phyloP scores from a whole-genome alignment of 2,329 filamentous ascomycete species.

The Ophiocordyceps camponoti-leonardi region DNA sequence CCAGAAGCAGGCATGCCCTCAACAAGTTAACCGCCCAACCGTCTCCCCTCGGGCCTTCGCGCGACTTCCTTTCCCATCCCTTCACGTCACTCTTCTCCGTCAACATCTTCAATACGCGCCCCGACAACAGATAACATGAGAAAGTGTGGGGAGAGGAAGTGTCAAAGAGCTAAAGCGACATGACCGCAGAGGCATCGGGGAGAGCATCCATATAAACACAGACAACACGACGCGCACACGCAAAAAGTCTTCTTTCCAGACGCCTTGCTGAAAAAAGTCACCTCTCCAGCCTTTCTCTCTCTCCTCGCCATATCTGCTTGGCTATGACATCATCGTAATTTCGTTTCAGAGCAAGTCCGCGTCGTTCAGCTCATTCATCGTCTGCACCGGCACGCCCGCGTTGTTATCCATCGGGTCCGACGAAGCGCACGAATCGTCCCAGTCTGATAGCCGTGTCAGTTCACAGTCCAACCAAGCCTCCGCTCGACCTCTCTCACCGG shows the following conservation, averaged over 20 bases:
- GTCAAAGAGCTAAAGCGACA: not conserved
- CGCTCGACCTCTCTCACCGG: slow-evolving; percentile 25
- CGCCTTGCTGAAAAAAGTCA: slow-evolving; percentile 3
- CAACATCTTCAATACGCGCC: not conserved
- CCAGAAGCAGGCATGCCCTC: too few relatives aligned
- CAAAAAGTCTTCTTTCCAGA: not conserved
- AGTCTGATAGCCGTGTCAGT: slow-evolving; percentile 21
- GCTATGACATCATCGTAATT: not conserved
- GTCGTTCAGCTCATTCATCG: slow-evolving; percentile 22
- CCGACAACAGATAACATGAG: not conserved
- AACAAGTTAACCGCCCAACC: too few relatives aligned
- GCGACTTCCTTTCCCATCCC: too few relatives aligned
- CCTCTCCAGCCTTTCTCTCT: not conserved
- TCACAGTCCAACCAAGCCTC: not conserved
- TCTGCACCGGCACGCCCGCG: slow-evolving; percentile 25
- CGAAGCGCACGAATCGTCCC: slow-evolving; percentile 36
- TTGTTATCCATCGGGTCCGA: slow-evolving; percentile 37
- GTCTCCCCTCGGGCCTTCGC: too few relatives aligned
- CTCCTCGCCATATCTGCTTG: not conserved
- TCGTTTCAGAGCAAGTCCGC: slow-evolving; percentile 9
- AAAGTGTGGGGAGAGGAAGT: not conserved
- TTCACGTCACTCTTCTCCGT: not conserved
- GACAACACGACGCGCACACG: not conserved
- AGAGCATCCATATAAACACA: not conserved
- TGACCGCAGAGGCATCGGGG: not conserved